Conservation (phyloP, 2,329 filamentous ascomycete genomes). For the Byssothecium circinans region DNA sequence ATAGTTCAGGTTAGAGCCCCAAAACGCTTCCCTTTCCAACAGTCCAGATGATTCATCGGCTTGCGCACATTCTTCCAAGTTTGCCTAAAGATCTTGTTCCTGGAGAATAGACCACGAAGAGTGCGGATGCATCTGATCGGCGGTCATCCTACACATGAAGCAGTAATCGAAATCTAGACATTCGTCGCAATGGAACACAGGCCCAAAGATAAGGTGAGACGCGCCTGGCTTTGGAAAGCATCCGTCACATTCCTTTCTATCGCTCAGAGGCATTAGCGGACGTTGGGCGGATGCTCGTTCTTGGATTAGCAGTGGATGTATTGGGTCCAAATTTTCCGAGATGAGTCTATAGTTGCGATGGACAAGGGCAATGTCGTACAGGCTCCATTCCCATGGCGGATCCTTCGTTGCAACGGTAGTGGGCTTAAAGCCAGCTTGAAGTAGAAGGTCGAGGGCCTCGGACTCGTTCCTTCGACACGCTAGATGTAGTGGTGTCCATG, state of each 20-base stretch:
- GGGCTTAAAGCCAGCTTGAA: slow-evolving; percentile 4
- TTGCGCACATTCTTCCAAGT: no score
- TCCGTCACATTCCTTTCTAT: slow-evolving; percentile 3
- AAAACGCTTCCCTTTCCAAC: no score
- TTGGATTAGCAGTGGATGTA: background rate
- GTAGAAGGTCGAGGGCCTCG: slow-evolving; percentile 3
- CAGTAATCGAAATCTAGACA: slow-evolving; percentile 14
- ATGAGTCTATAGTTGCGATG: slow-evolving; percentile 5
- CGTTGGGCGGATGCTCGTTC: background rate
- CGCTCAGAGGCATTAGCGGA: no score
- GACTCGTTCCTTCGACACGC: background rate
- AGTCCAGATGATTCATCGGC: no score
- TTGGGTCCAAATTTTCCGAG: background rate
- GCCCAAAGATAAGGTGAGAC: background rate
- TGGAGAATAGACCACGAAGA: no score
- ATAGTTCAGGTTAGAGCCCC: no score
- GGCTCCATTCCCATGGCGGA: slow-evolving; percentile 2
- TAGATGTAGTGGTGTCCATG: no score
- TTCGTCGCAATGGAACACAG: slow-evolving; percentile 5
- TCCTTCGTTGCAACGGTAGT: slow-evolving; percentile 7
- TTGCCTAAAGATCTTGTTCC: no score
- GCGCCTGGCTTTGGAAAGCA: background rate
- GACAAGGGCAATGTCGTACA: slow-evolving; percentile 10
- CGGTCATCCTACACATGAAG: no score
- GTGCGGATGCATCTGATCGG: no score